Evolutionary conservation across 352 stramenopile genomes (phyloP).

Genomic region (Elongisporangium undulatum): DNA sequence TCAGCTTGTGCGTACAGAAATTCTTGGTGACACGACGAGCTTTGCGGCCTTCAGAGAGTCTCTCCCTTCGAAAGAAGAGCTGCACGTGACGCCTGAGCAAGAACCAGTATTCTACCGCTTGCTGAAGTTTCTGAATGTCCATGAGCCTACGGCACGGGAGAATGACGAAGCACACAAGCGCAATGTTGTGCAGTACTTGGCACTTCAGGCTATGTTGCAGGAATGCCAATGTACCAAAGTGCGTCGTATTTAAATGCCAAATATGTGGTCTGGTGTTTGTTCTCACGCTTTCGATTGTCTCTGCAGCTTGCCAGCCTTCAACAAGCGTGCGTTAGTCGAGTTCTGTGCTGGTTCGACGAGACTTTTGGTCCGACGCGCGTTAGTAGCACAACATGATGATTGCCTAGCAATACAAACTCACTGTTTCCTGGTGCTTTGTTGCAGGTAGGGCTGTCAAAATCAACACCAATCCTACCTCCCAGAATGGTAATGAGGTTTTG

Average conservation of each 20-base stretch:
- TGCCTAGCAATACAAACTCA: background rate
- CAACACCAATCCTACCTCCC: constrained; percentile 39
- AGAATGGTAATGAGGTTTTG: constrained; percentile 39
- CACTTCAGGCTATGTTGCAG: constrained; percentile 43
- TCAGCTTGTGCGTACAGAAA: constrained; percentile 23
- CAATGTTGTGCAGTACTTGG: constrained; percentile 42
- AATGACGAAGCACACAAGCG: constrained; percentile 51
- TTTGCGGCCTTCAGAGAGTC: constrained; percentile 19
- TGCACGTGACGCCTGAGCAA: constrained; percentile 31
- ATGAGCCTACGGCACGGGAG: constrained; percentile 56
- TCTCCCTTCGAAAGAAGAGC: constrained; percentile 24
- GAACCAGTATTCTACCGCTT: constrained; percentile 36
- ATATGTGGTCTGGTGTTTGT: background rate
- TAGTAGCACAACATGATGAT: background rate
- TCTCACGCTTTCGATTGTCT: background rate
- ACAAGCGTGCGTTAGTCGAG: constrained; percentile 35
- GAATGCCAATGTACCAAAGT: constrained; percentile 58
- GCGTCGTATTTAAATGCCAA: background rate
- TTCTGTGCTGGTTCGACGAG: constrained; percentile 60
- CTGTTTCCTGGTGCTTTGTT: background rate
- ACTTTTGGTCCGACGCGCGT: constrained; percentile 18
- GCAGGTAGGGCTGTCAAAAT: constrained; percentile 20
- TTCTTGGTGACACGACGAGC: constrained; percentile 35
- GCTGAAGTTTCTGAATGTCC: constrained; percentile 47
- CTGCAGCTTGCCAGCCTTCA: constrained; percentile 41